Conservation (phyloP, 768 basidiomycete genomes). For the Strobilomyces echinocephalus region DNA sequence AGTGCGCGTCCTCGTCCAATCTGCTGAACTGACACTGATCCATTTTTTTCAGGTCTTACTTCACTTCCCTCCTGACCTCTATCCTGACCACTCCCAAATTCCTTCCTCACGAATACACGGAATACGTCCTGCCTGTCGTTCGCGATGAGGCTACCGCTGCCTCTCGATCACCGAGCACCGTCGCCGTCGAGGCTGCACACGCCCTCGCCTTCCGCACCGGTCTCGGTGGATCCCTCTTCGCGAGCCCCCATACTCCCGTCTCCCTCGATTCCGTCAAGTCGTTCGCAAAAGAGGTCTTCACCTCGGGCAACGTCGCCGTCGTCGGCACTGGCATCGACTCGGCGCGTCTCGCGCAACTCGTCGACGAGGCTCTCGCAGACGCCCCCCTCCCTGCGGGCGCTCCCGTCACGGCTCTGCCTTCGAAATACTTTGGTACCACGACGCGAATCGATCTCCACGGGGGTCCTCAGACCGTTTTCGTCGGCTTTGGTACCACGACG, state of each 20-base stretch:
- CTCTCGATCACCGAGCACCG: conserved; percentile 52
- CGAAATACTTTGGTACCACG: conserved; percentile 81
- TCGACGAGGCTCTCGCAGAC: conserved; percentile 59
- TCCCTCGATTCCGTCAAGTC: conserved; percentile 66
- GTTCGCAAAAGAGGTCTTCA: conserved; percentile 70
- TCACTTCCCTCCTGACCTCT: conserved; percentile 84
- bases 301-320: conserved; percentile 76
- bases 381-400: conserved; percentile 32
- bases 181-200: conserved; percentile 86
- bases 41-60: conserved; percentile 58
- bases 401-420: conserved; percentile 22
- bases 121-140: conserved; percentile 69
- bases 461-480: conserved; percentile 70
- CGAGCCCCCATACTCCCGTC: conserved; percentile 61
- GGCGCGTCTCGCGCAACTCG: conserved; percentile 61
- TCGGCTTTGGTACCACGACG: conserved; percentile 79
- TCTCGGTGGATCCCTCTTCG: conserved; percentile 87
- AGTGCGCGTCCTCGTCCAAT: conserved; percentile 57
- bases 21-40: background rate
- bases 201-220: conserved; percentile 89
- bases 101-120: conserved; percentile 71
- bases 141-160: conserved; percentile 65
- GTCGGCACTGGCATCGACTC: conserved; percentile 84
- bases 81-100: conserved; percentile 80
- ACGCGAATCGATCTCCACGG: conserved; percentile 63